phyloP scores from a whole-genome alignment of 768 basidiomycete genomes.

The Leccinum subtestaceum region DNA sequence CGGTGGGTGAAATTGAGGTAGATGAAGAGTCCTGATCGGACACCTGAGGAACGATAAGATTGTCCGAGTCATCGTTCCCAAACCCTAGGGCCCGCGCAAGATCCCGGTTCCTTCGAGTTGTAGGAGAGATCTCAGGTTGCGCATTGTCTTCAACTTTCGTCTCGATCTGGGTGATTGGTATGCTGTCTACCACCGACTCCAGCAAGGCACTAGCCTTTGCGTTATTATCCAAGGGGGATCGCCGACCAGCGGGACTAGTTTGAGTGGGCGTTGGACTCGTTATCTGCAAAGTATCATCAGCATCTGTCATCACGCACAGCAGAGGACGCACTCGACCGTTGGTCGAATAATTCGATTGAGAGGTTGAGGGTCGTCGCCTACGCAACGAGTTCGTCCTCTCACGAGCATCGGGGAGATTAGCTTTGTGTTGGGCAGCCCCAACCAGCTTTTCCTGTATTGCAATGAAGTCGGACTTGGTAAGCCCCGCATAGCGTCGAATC shows the following conservation, averaged over 20 bases:
- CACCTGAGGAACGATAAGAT: slow-evolving; percentile 20
- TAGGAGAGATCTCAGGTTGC: slow-evolving; percentile 43
- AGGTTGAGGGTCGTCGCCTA: slow-evolving; percentile 73
- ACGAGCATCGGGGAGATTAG: slow-evolving; percentile 52
- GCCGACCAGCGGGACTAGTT: slow-evolving; percentile 28
- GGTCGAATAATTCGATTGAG: slow-evolving; percentile 73
- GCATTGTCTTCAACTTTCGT: slow-evolving; percentile 24
- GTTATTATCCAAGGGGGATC: slow-evolving; percentile 45
- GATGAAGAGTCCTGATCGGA: slow-evolving; percentile 28
- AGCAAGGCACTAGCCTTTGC: slow-evolving; percentile 65
- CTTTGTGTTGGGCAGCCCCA: slow-evolving; percentile 56
- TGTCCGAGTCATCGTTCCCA: slow-evolving; percentile 43
- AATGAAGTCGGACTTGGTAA: slow-evolving; percentile 67
- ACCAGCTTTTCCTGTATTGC: slow-evolving; percentile 77
- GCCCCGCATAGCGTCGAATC: slow-evolving; percentile 60
- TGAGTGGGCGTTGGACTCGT: slow-evolving; percentile 51
- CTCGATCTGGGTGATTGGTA: slow-evolving; percentile 39
- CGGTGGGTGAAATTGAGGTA: slow-evolving; percentile 35
- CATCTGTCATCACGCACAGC: neutral
- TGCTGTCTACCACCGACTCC: slow-evolving; percentile 57
- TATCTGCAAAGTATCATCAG: slow-evolving; percentile 39
- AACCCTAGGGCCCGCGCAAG: slow-evolving; percentile 73
- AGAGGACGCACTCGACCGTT: slow-evolving; percentile 44
- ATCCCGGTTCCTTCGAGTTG: slow-evolving; percentile 64
- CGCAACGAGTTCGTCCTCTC: slow-evolving; percentile 70